A percentile compares a stretch with the other conserved stretches of the same genome.
phyloP scores from a whole-genome alignment of 371 early-diverging fungal species.

The Lichtheimia ramosa region DNA sequence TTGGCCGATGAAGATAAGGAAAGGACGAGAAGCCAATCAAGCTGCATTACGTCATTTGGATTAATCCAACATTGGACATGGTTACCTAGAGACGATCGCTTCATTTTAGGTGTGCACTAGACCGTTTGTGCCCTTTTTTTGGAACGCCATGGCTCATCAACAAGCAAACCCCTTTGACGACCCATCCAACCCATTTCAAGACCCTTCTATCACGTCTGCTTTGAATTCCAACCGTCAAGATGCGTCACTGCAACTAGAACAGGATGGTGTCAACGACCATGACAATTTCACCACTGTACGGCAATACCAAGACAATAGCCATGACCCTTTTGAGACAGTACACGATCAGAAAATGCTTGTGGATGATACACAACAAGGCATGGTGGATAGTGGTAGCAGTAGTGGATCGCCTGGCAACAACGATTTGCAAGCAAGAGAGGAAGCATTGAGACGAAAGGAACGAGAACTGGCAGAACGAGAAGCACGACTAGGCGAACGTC shows the following conservation, averaged over 20 bases:
- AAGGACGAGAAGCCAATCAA: too few species aligned
- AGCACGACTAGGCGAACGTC: conserved; percentile 53
- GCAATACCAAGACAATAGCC: conserved; percentile 33
- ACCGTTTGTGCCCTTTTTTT: not conserved
- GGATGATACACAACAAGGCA: conserved; percentile 6
- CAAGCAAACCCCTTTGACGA: conserved; percentile 54
- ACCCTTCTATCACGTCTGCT: conserved; percentile 55
- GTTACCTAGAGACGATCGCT: too few species aligned
- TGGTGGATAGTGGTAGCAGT: conserved; percentile 3
- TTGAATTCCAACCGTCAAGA: conserved; percentile 39
- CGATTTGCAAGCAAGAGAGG: conserved; percentile 44
- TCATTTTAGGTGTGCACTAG: not conserved
- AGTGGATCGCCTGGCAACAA: not conserved
- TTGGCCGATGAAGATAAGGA: too few species aligned
- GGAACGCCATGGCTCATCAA: conserved; percentile 12
- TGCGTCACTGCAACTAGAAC: conserved; percentile 21
- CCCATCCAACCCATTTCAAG: conserved; percentile 63
- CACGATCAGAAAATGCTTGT: conserved; percentile 11
- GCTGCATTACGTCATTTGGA: too few species aligned
- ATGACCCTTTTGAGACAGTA: conserved; percentile 31
- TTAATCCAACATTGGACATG: too few species aligned
- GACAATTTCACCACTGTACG: conserved; percentile 37
- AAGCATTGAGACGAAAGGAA: conserved; percentile 65
- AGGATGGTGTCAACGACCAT: conserved; percentile 13
- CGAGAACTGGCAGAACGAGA: conserved; percentile 70